Percentiles rank a stretch among this genome's conserved stretches.
phyloP scores from a whole-genome alignment of 345 rosid genomes.

The Lepidium didymum region DNA sequence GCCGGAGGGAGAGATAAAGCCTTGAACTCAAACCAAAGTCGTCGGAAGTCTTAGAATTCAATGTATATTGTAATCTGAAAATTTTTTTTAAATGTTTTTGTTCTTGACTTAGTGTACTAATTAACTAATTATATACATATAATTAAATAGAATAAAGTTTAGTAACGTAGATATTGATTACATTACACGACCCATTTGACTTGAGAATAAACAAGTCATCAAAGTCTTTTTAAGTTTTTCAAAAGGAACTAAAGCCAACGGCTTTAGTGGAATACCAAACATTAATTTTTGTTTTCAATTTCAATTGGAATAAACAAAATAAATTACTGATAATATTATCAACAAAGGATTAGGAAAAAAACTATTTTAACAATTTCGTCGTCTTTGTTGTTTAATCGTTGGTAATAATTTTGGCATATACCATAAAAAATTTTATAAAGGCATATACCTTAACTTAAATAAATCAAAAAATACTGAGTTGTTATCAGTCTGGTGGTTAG shows the following conservation, averaged over 20 bases:
- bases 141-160: neutral
- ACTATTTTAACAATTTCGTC: too few species aligned
- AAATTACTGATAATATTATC: neutral
- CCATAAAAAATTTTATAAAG: too few species aligned
- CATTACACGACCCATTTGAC: constrained; percentile 19
- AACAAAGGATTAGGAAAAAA: too few species aligned
- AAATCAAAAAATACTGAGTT: too few species aligned
- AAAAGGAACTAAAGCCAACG: constrained; percentile 1
- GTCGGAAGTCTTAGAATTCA: neutral
- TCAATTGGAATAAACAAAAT: neutral
- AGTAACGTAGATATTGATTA: neutral
- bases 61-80: neutral
- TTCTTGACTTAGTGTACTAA: constrained; percentile 10
- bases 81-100: too few species aligned
- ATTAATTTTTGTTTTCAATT: neutral
- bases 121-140: neutral
- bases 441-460: too few species aligned
- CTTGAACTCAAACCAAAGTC: constrained; percentile 8
- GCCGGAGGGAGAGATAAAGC: neutral
- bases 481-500: too few species aligned
- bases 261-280: constrained; percentile 16
- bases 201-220: constrained; percentile 14
- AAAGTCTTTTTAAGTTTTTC: neutral
- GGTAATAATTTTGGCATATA: too few species aligned
- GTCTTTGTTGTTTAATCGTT: too few species aligned